Evolutionary conservation across 495 filamentous ascomycete genomes (phyloP), one percentile per base, ranked within the genome.

Genomic region (Parachaetomium inaequale): DNA sequence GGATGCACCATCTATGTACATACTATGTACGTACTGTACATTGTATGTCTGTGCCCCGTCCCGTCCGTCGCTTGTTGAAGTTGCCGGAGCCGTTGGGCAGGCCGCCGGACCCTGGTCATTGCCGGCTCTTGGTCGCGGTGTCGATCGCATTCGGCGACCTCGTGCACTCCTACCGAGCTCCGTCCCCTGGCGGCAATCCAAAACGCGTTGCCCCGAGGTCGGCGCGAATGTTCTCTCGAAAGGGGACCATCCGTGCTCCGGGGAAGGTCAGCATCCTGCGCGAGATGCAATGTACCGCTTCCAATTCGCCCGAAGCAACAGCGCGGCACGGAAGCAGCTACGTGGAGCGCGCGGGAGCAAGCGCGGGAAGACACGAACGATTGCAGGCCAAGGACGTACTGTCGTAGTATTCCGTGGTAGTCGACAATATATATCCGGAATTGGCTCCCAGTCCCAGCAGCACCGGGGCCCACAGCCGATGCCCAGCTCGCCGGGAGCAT

Each of bases 301-400:
- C 2, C 36, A 40, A 23, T 19, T 11, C 11, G 10, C 12, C 25
- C 45, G 17, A 42, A 58, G 55, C 38, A 45, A 47, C 55, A 43
- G 25, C 25, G 55, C 42, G 42, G 55, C 43, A 38, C 34, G 23
- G 46, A 43, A 21, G 23, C 31, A 61, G 36, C 58, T 45, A 34
- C 58, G 52, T 38, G 47, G 42, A 15, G 52, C 14, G 43, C 50
- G 47, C 59, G 40, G 51, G 45, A 62, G 51, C 51, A 53, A 62
- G 51, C 43, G 59, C 51, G 59, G 51, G 51, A 21, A 10, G 36
- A 36, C 36, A 25, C 15, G 45, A 26, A 28, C 11, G 57, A 49
- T 17, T 49, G 42, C 42, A 28, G 17, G 29, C 45, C 17, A 38
- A 21, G 46, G 45, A 31, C 15, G 28, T 50, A 25, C 55, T 49